A percentile compares a stretch with the other conserved stretches of the same genome.
phyloP scores from a whole-genome alignment of 2,329 filamentous ascomycete species.

The Aspergillus niger region DNA sequence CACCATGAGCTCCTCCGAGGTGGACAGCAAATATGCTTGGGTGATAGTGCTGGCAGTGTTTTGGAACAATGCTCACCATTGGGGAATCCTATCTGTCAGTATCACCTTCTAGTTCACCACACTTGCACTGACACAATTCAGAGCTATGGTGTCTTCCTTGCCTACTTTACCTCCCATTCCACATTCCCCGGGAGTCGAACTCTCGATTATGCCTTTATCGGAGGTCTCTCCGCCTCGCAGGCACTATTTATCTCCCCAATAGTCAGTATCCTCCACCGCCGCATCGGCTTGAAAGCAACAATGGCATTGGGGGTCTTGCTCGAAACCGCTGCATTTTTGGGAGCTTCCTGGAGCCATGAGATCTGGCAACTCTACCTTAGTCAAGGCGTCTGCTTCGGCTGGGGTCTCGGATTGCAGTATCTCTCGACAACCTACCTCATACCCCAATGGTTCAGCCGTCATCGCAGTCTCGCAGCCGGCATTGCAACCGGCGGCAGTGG shows the following conservation, averaged over 20 bases:
- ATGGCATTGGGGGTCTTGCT: neutral
- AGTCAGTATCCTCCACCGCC: neutral
- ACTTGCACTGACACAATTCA: neutral
- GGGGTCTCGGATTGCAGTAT: too few species aligned
- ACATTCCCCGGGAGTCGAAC: neutral
- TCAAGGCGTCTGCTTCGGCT: too few species aligned
- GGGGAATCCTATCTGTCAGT: slow-evolving; percentile 3
- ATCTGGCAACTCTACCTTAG: neutral
- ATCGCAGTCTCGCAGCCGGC: too few species aligned
- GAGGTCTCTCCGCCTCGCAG: neutral
- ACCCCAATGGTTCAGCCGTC: too few species aligned
- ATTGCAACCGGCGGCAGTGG: too few species aligned
- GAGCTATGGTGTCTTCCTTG: neutral
- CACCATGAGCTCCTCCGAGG: neutral
- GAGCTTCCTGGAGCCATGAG: neutral
- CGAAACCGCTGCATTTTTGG: neutral
- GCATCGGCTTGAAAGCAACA: neutral
- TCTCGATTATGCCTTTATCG: neutral
- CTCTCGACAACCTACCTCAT: too few species aligned
- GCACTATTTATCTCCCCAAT: neutral
- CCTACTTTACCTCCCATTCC: neutral
- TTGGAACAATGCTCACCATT: slow-evolving; percentile 10
- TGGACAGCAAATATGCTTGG: neutral
- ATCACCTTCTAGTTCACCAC: too few species aligned
- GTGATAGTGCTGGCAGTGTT: slow-evolving; percentile 1